These are phyloP conservation scores for Leucosporidium creatinivorum DNA, from an alignment of 768 basidiomycete species.

Conservation along the genomic window DNA sequence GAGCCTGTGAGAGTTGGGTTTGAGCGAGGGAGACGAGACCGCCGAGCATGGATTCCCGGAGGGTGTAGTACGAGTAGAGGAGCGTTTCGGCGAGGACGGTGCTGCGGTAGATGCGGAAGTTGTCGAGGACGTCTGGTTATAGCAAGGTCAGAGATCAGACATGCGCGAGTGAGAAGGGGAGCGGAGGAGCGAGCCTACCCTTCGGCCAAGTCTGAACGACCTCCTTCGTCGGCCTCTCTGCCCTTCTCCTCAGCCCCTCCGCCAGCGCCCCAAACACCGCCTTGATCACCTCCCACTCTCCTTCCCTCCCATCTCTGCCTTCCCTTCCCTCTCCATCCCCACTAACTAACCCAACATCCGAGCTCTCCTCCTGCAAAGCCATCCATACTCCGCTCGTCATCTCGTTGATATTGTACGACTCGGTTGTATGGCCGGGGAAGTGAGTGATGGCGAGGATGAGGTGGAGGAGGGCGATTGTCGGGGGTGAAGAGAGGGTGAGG, in stretches of 20 bases:
- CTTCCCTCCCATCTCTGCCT: conserved; percentile 9
- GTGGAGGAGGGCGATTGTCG: conserved; percentile 19
- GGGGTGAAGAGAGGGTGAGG: conserved; percentile 13
- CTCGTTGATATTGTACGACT: conserved; percentile 29
- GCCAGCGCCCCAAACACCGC: conserved; percentile 30
- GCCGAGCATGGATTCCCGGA: conserved; percentile 42
- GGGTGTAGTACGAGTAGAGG: conserved; percentile 42
- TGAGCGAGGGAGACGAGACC: conserved; percentile 36
- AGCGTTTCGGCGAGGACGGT: conserved; percentile 30
- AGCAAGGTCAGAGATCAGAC: no score
- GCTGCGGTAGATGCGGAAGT: conserved; percentile 28
- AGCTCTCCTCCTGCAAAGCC: conserved; percentile 33
- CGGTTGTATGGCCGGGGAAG: conserved; percentile 29
- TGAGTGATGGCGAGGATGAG: conserved; percentile 27
- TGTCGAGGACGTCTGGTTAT: conserved; percentile 27
- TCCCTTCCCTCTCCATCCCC: conserved; percentile 13
- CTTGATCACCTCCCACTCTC: conserved; percentile 18
- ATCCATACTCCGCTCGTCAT: conserved; percentile 25
- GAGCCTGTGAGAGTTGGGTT: conserved; percentile 8
- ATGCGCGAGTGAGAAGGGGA: not conserved
- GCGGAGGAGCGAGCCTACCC: conserved; percentile 17
- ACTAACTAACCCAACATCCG: conserved; percentile 27
- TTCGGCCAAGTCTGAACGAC: conserved; percentile 29
- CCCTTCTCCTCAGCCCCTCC: conserved; percentile 14
- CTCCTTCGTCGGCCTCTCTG: conserved; percentile 12